These are phyloP conservation scores for Eimeria tenella DNA, from an alignment of 169 alveolate genomes.

Conservation along the genomic window DNA sequence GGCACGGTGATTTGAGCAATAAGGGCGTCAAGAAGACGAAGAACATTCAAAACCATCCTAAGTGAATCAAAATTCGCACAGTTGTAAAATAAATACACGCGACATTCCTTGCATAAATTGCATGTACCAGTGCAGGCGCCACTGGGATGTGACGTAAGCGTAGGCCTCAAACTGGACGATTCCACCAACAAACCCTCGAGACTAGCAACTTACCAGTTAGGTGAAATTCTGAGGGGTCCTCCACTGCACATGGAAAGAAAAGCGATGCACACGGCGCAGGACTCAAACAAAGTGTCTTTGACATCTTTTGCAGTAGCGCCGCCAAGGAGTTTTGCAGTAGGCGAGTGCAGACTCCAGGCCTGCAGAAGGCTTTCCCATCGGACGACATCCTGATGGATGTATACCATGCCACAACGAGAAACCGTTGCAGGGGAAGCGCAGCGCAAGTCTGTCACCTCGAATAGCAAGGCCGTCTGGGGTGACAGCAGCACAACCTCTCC, in stretches of 20 bases:
- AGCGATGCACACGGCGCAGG: constrained; percentile 41
- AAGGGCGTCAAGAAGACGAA: constrained; percentile 62
- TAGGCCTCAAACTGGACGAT: too few relatives aligned
- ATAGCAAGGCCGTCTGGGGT: constrained; percentile 91
- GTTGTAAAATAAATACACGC: too few relatives aligned
- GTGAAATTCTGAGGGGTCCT: constrained; percentile 41
- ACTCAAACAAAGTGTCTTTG: constrained; percentile 11
- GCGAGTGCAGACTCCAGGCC: constrained; percentile 89
- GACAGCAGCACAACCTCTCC: constrained; percentile 94
- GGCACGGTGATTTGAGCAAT: constrained; percentile 6
- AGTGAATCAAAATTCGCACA: neutral
- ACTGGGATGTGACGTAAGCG: too few relatives aligned
- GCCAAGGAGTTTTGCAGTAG: constrained; percentile 64
- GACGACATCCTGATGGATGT: constrained; percentile 92
- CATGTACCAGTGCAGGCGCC: too few relatives aligned
- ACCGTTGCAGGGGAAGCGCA: constrained; percentile 97
- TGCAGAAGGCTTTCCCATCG: constrained; percentile 94
- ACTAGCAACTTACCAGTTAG: constrained; percentile 32
- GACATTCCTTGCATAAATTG: too few relatives aligned
- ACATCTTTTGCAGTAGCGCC: constrained; percentile 22
- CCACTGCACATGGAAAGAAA: constrained; percentile 54
- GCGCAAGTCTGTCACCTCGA: constrained; percentile 94
- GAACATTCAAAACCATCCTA: constrained; percentile 64
- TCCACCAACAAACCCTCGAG: neutral
- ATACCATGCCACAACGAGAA: constrained; percentile 96